These are phyloP conservation scores for Stemphylium vesicarium DNA, from an alignment of 2,329 filamentous ascomycete genomes.

Conservation along the genomic window DNA sequence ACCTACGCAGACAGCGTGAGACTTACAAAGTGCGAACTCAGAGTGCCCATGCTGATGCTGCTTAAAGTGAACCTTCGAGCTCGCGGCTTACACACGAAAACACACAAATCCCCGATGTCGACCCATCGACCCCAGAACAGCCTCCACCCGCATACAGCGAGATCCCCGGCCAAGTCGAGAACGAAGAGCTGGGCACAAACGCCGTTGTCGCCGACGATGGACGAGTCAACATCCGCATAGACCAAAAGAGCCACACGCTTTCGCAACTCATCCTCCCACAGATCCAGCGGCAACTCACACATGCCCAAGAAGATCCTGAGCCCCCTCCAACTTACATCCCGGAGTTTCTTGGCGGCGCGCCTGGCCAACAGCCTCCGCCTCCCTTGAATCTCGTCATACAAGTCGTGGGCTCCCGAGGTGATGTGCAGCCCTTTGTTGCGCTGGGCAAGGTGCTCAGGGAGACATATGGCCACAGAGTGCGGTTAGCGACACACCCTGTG, in stretches of 20 bases:
- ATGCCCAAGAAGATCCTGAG: conserved; percentile 58
- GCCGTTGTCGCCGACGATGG: conserved; percentile 51
- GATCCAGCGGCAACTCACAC: conserved; percentile 46
- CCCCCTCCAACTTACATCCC: conserved; percentile 75
- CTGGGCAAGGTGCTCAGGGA: conserved; percentile 57
- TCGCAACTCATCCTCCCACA: conserved; percentile 49
- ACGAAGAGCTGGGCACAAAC: conserved; percentile 52
- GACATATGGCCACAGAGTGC: conserved; percentile 37
- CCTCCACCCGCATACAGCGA: conserved; percentile 52
- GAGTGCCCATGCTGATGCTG: conserved; percentile 13
- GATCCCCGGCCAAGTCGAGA: conserved; percentile 50
- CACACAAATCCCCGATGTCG: conserved; percentile 21
- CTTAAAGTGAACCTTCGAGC: conserved; percentile 17
- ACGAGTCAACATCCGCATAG: conserved; percentile 51
- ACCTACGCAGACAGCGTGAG: conserved; percentile 9
- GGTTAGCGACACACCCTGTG: conserved; percentile 33
- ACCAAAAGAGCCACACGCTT: conserved; percentile 45
- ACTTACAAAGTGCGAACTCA: not conserved
- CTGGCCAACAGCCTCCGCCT: conserved; percentile 61
- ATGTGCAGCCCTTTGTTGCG: conserved; percentile 66
- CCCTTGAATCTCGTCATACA: conserved; percentile 59
- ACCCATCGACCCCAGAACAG: conserved; percentile 23
- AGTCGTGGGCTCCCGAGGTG: conserved; percentile 60
- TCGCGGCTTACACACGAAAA: conserved; percentile 23
- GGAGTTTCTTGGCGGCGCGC: conserved; percentile 70